Base-by-base conservation (phyloP, 108 stramenopile species). In the Cyclotella choctawhatcheeana region DNA sequence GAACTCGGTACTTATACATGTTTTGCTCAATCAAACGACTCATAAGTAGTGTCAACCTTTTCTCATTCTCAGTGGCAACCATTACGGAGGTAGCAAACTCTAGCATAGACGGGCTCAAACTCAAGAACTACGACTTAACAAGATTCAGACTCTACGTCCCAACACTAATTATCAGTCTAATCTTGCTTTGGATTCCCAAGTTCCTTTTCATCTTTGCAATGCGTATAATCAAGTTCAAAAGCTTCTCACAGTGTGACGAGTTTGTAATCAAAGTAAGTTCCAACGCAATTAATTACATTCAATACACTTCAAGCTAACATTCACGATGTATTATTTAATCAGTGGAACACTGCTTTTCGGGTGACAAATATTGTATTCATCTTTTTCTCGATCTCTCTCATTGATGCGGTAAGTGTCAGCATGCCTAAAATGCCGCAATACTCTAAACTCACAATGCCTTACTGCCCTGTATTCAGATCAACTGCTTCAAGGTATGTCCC, bases 161-260 rank as follows among this genome's bases (percentile, higher is more conserved):
- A 27, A 71, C 66, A 24, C 40, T 82, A 21, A 58, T 79, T 13
- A 73, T 87, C n/a, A 77, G 79, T 34, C 31, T 74, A 1, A 51
- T 84, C 1, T 69, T 87, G 55, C 73, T 84, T 2, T 67, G 53
- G 55, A 52, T 87, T 16, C 83, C 86, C 44, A 54, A 43, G 16
- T 17, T 77, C 6, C 44, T 87, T 25, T 66, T 69, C 31, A 25
- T 64, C 22, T 48, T 83, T n/a, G 83, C 75, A 50, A 71, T 66
- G 14, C 44, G 43, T 13, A 77, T 74, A 20, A 79, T 87, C 32
- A 70, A 82, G 24, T 87, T 87, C 82, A 87, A 87, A 58, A 64
- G 81, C 21, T 50, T 67, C 5, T 82, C 81, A 43, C 58, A 76
- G 59, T 44, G 64, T 32, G 76, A 81, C 31, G 64, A 81, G 18